Evolutionary conservation across 1,284 basidiomycete genomes (phyloP), one percentile per base, ranked within the genome.

Genomic region (Fomitiporia mediterranea): DNA sequence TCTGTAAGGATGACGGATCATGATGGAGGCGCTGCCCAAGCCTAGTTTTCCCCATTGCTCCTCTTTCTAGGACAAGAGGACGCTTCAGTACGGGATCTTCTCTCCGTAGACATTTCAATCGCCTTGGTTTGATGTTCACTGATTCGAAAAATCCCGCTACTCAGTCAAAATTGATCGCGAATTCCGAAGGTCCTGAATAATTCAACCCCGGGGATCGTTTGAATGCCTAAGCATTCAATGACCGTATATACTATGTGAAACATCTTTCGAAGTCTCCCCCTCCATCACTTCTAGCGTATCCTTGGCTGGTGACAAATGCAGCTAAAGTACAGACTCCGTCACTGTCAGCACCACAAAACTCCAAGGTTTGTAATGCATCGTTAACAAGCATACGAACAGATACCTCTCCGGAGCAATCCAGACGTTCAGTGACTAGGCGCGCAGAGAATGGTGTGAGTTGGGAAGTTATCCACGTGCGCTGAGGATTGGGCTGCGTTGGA

Each of bases 271-370:
- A 89, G 64, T 88, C 83, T 0, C 84, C 84, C 9, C 77, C 73
- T 0, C 86, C 91, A 58, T 83, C 74, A 46, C 73, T 76, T 60
- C 78, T 74, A 11, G 88, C 78, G 65, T 86, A 92, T 5, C 57
- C 63, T 70, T 92, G 91, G 62, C 85, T 88, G 59, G 77, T 71
- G 30, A 92, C 78, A 62, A 93, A 94, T 8, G 72, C 75, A 5
- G 77, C 72, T 44, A 94, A 67, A 57, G 72, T 67, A 63, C 91
- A 94, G 60, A 91, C 51, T 2, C 83, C 81, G 57, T 82, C 68
- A 28, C 67, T 67, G 34, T 69, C 67, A 5, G 69, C 77, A 4
- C 73, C 78, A 64, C 86, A 89, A 62, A 89, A 86, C 43, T 71
- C 70, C 19, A 88, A 67, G 0, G 81, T 78, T 67, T 86, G 83